Evolutionary conservation across 2,329 filamentous ascomycete species (phyloP).

Genomic region (Hortaea werneckii): DNA sequence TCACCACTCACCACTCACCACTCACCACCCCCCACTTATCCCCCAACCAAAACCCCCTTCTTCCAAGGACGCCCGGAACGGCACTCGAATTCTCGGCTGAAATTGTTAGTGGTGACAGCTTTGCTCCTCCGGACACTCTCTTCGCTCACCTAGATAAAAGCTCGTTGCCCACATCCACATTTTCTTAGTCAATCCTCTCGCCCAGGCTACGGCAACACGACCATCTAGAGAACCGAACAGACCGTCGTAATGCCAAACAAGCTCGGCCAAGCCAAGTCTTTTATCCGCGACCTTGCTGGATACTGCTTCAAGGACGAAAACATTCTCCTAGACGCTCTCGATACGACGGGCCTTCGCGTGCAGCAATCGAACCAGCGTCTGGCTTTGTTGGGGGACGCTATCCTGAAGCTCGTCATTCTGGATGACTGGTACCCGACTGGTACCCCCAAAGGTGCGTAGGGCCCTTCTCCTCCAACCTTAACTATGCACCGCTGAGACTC

Average conservation of each 20-base stretch:
- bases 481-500: background rate
- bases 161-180: too few species aligned
- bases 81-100: too few species aligned
- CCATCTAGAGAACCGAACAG: too few species aligned
- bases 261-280: background rate
- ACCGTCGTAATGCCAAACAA: background rate
- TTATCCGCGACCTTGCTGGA: background rate
- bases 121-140: too few species aligned
- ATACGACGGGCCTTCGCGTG: conserved; percentile 4
- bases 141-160: too few species aligned
- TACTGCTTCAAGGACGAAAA: conserved; percentile 2
- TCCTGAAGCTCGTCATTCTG: conserved; percentile 7
- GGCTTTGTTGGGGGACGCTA: conserved; percentile 9
- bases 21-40: too few species aligned
- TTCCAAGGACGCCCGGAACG: too few species aligned
- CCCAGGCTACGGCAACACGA: too few species aligned
- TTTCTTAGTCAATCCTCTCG: too few species aligned
- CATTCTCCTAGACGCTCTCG: conserved; percentile 7
- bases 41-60: too few species aligned
- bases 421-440: conserved; percentile 10
- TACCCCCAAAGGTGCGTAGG: conserved; percentile 5
- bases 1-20: too few species aligned
- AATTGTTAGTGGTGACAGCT: too few species aligned
- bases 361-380: conserved; percentile 9
- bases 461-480: background rate